Evolutionary conservation across 2,329 filamentous ascomycete genomes (phyloP).

Genomic region (Colletotrichum sp.): DNA sequence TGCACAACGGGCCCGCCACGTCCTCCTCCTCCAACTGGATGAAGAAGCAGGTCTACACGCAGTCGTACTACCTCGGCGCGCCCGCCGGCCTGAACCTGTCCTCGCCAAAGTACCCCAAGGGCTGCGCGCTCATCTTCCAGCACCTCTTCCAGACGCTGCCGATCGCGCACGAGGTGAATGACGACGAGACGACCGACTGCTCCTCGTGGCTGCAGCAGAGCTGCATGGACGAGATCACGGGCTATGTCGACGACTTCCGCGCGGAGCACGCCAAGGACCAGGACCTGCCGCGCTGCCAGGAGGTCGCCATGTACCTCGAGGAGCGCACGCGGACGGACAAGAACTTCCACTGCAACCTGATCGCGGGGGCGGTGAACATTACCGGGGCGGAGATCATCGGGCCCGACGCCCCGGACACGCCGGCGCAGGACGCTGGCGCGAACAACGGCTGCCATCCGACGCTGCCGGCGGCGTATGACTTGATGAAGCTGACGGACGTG

Average conservation of each 20-base stretch:
- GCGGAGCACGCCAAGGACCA: background rate
- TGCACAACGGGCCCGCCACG: background rate
- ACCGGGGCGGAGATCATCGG: conserved; percentile 15
- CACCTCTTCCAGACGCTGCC: conserved; percentile 19
- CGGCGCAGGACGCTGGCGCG: background rate
- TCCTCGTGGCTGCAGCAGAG: conserved; percentile 19
- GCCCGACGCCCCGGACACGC: background rate
- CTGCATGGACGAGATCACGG: conserved; percentile 22
- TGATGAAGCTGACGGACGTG: conserved; percentile 15
- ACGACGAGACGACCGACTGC: conserved; percentile 16
- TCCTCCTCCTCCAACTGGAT: background rate
- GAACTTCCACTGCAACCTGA: conserved; percentile 18
- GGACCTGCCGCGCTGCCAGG: conserved; percentile 7
- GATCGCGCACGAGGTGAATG: conserved; percentile 13
- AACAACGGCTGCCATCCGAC: conserved; percentile 11
- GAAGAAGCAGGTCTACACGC: conserved; percentile 19
- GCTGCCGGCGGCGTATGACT: conserved; percentile 1
- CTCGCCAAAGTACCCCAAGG: conserved; percentile 1
- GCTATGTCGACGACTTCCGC: conserved; percentile 20
- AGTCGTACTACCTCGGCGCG: conserved; percentile 19
- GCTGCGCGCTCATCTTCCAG: conserved; percentile 18
- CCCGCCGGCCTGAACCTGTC: conserved; percentile 8
- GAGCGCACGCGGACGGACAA: conserved; percentile 13
- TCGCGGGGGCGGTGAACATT: conserved; percentile 18
- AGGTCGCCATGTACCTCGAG: conserved; percentile 17